Percentiles rank a stretch among this genome's conserved stretches.
Evolutionary conservation across 1,139 yeast species (phyloP).

Genomic region (Entelexis sorbosivorans): DNA sequence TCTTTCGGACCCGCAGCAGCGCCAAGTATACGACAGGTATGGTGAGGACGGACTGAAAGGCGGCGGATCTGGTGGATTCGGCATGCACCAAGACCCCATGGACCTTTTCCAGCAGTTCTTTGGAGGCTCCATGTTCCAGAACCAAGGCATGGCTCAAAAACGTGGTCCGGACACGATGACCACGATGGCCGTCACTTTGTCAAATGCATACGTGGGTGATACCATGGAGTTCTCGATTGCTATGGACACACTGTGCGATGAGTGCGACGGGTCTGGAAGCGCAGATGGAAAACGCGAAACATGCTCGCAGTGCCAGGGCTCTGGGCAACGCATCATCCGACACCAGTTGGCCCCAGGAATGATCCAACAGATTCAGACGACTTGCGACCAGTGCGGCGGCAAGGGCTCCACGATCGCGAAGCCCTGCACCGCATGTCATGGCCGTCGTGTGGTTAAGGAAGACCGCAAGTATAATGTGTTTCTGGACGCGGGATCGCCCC

Average conservation of each 20-base stretch:
- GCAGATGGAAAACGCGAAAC: conserved; percentile 57
- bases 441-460: conserved; percentile 51
- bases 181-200: conserved; percentile 44
- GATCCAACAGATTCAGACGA: conserved; percentile 71
- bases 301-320: conserved; percentile 64
- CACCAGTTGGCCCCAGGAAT: conserved; percentile 82
- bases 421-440: conserved; percentile 59
- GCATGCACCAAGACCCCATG: conserved; percentile 42
- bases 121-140: conserved; percentile 35
- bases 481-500: conserved; percentile 58
- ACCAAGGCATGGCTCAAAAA: conserved; percentile 34
- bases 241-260: conserved; percentile 62
- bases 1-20: conserved; percentile 61
- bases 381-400: conserved; percentile 74
- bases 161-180: conserved; percentile 56
- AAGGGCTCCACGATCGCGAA: conserved; percentile 54
- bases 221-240: conserved; percentile 51
- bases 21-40: conserved; percentile 58
- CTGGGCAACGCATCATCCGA: conserved; percentile 55
- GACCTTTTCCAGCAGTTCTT: conserved; percentile 70
- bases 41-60: conserved; percentile 68
- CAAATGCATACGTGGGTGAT: conserved; percentile 61
- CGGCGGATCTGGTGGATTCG: conserved; percentile 32
- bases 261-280: conserved; percentile 77
- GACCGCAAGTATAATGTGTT: conserved; percentile 49